Conservation (phyloP, 2,329 filamentous ascomycete genomes). For the Aspergillus sp. region DNA sequence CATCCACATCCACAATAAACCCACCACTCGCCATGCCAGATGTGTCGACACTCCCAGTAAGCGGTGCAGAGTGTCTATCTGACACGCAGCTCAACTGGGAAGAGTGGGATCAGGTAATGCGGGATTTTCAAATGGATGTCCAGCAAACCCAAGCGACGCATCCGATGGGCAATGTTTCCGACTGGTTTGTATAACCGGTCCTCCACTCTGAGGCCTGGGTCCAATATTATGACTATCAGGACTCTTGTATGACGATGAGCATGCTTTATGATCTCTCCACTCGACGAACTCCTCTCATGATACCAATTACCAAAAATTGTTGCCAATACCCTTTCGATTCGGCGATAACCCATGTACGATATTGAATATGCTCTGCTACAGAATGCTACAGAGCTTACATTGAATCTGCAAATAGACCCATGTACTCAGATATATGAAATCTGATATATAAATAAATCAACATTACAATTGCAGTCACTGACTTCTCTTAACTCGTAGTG, state of each 20-base stretch:
- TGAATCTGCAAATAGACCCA: no score
- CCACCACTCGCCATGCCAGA: conserved; percentile 2
- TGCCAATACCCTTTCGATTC: no score
- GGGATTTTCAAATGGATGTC: conserved; percentile 33
- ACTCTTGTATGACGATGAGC: neutral
- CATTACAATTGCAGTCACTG: no score
- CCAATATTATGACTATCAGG: neutral
- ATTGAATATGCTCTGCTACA: no score
- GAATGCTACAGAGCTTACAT: no score
- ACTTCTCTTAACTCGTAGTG: no score
- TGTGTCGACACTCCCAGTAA: conserved; percentile 6
- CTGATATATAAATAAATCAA: no score
- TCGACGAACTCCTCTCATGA: no score
- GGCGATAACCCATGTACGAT: no score
- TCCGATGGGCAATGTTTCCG: conserved; percentile 18
- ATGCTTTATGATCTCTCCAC: neutral
- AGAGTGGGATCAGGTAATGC: conserved; percentile 35
- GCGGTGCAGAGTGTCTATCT: conserved; percentile 10
- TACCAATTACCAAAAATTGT: no score
- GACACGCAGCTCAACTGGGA: conserved; percentile 24
- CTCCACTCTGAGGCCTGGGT: no score
- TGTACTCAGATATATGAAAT: no score
- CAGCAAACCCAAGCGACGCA: conserved; percentile 17
- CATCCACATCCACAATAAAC: neutral
- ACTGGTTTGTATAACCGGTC: conserved; percentile 23